A percentile compares a stretch with the other conserved stretches of the same genome.
These are phyloP conservation scores for Phylloporus rhodoxanthus DNA, from an alignment of 768 basidiomycete genomes.

Conservation along the genomic window DNA sequence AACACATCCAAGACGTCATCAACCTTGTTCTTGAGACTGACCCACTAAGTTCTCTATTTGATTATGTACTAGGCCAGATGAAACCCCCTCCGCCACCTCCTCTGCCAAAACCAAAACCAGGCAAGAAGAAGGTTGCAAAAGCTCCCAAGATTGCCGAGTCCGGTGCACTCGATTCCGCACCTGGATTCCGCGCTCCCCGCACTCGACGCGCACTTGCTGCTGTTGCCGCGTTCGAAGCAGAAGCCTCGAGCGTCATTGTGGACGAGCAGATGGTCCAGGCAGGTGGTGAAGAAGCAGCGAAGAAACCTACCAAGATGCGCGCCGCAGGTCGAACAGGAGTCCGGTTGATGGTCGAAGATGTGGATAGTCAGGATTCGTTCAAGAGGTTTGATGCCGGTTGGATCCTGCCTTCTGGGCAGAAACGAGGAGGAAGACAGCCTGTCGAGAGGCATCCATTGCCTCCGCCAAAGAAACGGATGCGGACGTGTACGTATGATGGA, in stretches of 20 bases:
- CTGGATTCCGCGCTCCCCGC: slow-evolving; percentile 46
- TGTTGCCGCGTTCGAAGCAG: slow-evolving; percentile 40
- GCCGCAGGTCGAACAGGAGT: slow-evolving; percentile 30
- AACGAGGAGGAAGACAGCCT: slow-evolving; percentile 52
- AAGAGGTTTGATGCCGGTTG: slow-evolving; percentile 80
- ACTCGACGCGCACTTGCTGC: slow-evolving; percentile 42
- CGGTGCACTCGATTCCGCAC: slow-evolving; percentile 33
- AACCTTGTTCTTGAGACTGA: slow-evolving; percentile 50
- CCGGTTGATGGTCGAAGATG: slow-evolving; percentile 60
- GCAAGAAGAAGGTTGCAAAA: slow-evolving; percentile 35
- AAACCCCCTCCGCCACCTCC: slow-evolving; percentile 60
- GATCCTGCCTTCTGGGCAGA: slow-evolving; percentile 74
- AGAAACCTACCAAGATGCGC: slow-evolving; percentile 28
- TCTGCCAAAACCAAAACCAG: slow-evolving; percentile 37
- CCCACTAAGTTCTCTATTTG: slow-evolving; percentile 63
- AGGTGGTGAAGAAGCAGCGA: slow-evolving; percentile 11
- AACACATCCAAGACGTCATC: slow-evolving; percentile 46
- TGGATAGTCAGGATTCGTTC: slow-evolving; percentile 71
- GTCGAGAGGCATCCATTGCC: slow-evolving; percentile 41
- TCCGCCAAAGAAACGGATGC: slow-evolving; percentile 52
- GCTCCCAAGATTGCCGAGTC: slow-evolving; percentile 17
- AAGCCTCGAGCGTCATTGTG: slow-evolving; percentile 22
- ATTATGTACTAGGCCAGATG: slow-evolving; percentile 55
- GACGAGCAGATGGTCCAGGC: slow-evolving; percentile 11
- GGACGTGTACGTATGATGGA: slow-evolving; percentile 34